Percentiles rank a stretch among this genome's conserved stretches.
These are phyloP conservation scores for Starmerella stigmatis DNA, from an alignment of 805 yeast species.

Conservation along the genomic window DNA sequence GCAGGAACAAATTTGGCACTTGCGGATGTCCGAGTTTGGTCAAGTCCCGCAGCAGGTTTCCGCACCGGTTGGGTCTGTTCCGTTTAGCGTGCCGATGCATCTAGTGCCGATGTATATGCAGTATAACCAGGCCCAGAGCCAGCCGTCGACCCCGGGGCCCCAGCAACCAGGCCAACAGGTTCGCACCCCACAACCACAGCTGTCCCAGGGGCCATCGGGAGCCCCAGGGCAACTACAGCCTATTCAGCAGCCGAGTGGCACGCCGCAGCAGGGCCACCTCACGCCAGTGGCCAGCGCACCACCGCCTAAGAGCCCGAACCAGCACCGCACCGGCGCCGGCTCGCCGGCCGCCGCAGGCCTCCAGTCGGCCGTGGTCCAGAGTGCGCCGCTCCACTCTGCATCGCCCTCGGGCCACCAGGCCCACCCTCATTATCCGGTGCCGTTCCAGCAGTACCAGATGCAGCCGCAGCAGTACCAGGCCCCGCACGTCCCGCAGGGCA, in stretches of 20 bases:
- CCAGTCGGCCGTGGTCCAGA: not conserved
- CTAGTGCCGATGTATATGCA: conserved; percentile 13
- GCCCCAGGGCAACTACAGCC: not conserved
- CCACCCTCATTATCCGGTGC: conserved; percentile 3
- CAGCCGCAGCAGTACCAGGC: conserved; percentile 7
- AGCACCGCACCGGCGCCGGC: not conserved
- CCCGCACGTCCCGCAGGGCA: conserved; percentile 8
- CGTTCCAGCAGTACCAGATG: conserved; percentile 7
- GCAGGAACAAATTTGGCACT: not conserved
- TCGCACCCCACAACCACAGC: conserved; percentile 5
- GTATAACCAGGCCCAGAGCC: conserved; percentile 11
- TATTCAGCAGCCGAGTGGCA: not conserved
- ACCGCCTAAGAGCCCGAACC: conserved; percentile 3
- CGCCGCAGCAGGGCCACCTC: conserved; percentile 5
- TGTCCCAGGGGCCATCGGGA: conserved; percentile 1
- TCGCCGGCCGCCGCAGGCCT: not conserved
- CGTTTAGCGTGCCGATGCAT: conserved; percentile 12
- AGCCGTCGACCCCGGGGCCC: conserved; percentile 6
- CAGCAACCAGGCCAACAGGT: conserved; percentile 5
- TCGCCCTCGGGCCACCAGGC: conserved; percentile 6
- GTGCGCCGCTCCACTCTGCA: not conserved
- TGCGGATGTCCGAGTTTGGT: conserved; percentile 17
- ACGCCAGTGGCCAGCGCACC: conserved; percentile 1
- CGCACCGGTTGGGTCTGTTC: conserved; percentile 12
- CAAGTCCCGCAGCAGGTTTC: conserved; percentile 16